These are phyloP conservation scores for Starmerella gropengiesseri DNA, from an alignment of 805 yeast species.

Conservation along the genomic window DNA sequence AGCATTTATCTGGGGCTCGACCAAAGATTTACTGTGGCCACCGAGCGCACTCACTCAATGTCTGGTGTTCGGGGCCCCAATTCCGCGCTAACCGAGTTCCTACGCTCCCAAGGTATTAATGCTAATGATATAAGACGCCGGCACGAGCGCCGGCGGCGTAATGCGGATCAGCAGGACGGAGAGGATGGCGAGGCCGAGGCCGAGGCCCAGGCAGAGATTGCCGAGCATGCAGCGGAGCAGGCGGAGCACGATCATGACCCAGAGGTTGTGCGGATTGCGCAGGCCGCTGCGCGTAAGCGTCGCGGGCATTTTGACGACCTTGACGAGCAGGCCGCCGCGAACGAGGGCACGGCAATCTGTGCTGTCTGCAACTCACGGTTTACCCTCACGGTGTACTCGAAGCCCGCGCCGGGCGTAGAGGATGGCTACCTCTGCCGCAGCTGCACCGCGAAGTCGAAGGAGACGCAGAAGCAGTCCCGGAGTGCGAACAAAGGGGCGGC, in stretches of 20 bases:
- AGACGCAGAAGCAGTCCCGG: conserved; percentile 34
- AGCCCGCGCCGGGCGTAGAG: conserved; percentile 30
- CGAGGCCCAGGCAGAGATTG: conserved; percentile 25
- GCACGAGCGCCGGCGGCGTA: conserved; percentile 20
- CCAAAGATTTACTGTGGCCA: neutral
- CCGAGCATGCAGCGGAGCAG: conserved; percentile 27
- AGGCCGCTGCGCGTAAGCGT: conserved; percentile 25
- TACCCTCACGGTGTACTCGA: conserved; percentile 55
- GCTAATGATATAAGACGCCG: conserved; percentile 59
- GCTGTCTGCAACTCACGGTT: conserved; percentile 52
- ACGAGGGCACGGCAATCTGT: conserved; percentile 49
- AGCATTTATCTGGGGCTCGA: neutral
- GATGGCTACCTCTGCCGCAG: conserved; percentile 48
- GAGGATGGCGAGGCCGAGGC: conserved; percentile 8
- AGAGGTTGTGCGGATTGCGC: conserved; percentile 22
- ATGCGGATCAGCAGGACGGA: conserved; percentile 6
- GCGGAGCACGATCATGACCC: conserved; percentile 23
- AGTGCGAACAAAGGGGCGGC: conserved; percentile 25
- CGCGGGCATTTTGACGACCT: conserved; percentile 19
- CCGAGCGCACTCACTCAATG: no score
- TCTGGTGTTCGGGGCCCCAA: conserved; percentile 38
- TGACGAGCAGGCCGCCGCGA: conserved; percentile 16
- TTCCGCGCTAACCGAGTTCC: conserved; percentile 81
- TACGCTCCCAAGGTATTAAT: conserved; percentile 78
- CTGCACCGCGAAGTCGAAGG: conserved; percentile 41